A percentile compares a stretch with the other conserved stretches of the same genome.
Evolutionary conservation across 441 rosid species (phyloP).

Genomic region (Isatis lusitanica): DNA sequence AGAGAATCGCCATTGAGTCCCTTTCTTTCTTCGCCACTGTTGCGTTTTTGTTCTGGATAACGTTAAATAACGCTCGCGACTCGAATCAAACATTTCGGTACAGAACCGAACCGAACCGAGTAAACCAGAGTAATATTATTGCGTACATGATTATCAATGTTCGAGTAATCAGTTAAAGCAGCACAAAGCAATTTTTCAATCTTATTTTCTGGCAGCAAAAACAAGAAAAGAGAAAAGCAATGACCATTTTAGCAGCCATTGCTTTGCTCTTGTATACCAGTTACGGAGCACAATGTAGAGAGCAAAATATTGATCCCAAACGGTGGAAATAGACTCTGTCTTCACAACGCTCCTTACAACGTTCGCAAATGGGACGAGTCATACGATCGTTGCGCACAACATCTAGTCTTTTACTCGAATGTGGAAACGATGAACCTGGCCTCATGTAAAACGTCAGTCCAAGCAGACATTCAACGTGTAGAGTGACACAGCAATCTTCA

Average conservation of each 20-base stretch:
- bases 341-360: too few relatives aligned
- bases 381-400: not conserved
- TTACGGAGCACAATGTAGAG: too few relatives aligned
- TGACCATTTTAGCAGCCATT: too few relatives aligned
- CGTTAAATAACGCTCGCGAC: not conserved
- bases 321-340: too few relatives aligned
- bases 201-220: too few relatives aligned
- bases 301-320: too few relatives aligned
- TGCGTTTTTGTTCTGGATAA: constrained; percentile 20
- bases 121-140: not conserved
- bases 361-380: not conserved
- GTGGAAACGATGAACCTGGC: not conserved
- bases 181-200: too few relatives aligned
- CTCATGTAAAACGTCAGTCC: not conserved
- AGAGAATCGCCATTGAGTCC: constrained; percentile 37
- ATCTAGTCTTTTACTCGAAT: not conserved
- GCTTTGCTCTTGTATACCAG: too few relatives aligned
- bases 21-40: not conserved
- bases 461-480: not conserved
- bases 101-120: not conserved
- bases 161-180: not conserved
- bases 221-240: too few relatives aligned
- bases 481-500: too few relatives aligned
- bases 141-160: not conserved
- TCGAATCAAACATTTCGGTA: not conserved